Base-by-base conservation (phyloP, 2,329 filamentous ascomycete species). In the Phialophora macrospora region DNA sequence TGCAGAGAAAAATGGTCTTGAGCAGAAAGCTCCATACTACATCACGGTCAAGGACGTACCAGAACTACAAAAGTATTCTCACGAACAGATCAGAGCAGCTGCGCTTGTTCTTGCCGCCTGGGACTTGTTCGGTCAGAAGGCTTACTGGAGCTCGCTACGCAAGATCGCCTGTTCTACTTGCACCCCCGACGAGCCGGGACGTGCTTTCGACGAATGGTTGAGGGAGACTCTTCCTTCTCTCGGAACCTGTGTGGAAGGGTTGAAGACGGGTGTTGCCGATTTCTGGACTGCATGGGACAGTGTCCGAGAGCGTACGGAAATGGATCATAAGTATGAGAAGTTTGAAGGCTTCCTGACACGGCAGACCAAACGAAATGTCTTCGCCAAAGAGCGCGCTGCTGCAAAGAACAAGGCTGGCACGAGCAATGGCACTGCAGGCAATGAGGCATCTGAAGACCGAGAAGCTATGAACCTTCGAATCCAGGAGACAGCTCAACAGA, bases 61-160 rank as follows among this genome's bases (percentile, higher is more conserved):
- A 2, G 73, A 81, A 6, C 74, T 88, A 2, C 72, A 74, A n/a
- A 74, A 73, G 0, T 72, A 77, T 5, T 80, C 75, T 0, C 77
- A 87, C 26, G 62, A 75, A 1, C 73, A 82, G 8, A 76, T 89
- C 3, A 70, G 77, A 56, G 66, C 77, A 0, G 83, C 85, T 1
- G 80, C 82, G 55, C 84, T 89, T 49, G 77, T 90, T 30, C 75
- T 90, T 24, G 76, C 85, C 3, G 80, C 81, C n/a, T 85, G 82
- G 74, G 75, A 72, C 1, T 60, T 89, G 0, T 78, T 88, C 28
- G 77, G 78, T 1, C 77, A 77, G 5, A 72, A 77, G 0, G 63
- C 69, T 0, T 90, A 89, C 66, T 79, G 84, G 32, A 71, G 79
- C 1, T 76, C 77, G 22, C 70, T 89, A 32, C 81, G 84, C 8